Evolutionary conservation across 345 rosid species (phyloP).

Genomic region (Draba incana): DNA sequence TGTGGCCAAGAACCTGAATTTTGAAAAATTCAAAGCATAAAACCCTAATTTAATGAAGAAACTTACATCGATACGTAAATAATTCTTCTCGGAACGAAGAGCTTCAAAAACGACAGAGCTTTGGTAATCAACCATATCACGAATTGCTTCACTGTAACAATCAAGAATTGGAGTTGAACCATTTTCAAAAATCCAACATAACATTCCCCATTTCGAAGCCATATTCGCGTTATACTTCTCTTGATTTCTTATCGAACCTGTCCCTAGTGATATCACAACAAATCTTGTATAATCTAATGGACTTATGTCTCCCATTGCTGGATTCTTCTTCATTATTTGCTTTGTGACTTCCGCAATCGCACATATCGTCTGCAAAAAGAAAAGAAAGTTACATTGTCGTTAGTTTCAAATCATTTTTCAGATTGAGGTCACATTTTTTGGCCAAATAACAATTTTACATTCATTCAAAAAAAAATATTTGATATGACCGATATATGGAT

Average conservation of each 20-base stretch:
- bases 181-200: slow-evolving; percentile 53
- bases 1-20: not conserved
- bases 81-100: slow-evolving; percentile 56
- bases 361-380: slow-evolving; percentile 59
- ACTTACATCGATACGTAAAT: slow-evolving; percentile 73
- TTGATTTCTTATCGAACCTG: slow-evolving; percentile 56
- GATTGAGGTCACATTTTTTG: too few species aligned
- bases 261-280: slow-evolving; percentile 71
- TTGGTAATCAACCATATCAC: slow-evolving; percentile 75
- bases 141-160: slow-evolving; percentile 52
- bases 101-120: slow-evolving; percentile 61
- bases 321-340: slow-evolving; percentile 57
- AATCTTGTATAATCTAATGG: slow-evolving; percentile 59
- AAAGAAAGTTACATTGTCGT: not conserved
- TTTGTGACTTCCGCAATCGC: slow-evolving; percentile 67
- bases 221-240: slow-evolving; percentile 49
- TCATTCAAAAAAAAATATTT: not conserved
- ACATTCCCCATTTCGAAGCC: slow-evolving; percentile 70
- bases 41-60: not conserved
- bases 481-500: not conserved
- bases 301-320: slow-evolving; percentile 47
- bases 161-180: slow-evolving; percentile 61
- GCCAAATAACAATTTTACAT: too few species aligned
- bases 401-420: too few species aligned
- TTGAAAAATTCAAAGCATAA: not conserved